phyloP scores from a whole-genome alignment of 805 yeast species.

The Priceomyces medius region DNA sequence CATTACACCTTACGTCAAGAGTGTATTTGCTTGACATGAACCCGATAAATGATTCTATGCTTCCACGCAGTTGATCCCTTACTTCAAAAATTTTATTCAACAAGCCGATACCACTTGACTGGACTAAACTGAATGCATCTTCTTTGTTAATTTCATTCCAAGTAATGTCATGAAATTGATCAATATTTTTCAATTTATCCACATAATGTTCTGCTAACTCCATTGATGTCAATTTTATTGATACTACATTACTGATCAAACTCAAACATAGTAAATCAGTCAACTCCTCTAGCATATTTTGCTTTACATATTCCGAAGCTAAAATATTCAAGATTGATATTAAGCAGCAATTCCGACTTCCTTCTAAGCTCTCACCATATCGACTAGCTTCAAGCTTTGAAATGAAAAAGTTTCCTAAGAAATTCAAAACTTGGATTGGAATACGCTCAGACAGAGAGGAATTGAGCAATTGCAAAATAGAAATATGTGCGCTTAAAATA shows the following conservation, averaged over 20 bases:
- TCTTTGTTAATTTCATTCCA: neutral
- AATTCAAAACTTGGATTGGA: slow-evolving; percentile 10
- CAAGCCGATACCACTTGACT: neutral
- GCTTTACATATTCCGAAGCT: slow-evolving; percentile 15
- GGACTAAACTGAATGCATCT: neutral
- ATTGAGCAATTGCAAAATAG: slow-evolving; percentile 10
- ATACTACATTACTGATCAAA: slow-evolving; percentile 34
- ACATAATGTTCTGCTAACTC: slow-evolving; percentile 16
- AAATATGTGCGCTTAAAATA: slow-evolving; percentile 33
- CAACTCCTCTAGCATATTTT: slow-evolving; percentile 16
- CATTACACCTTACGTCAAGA: neutral
- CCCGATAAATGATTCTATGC: neutral
- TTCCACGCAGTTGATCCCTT: neutral
- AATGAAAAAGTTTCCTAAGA: slow-evolving; percentile 37
- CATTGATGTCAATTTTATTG: slow-evolving; percentile 46
- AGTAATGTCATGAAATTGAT: neutral
- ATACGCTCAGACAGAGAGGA: slow-evolving; percentile 5
- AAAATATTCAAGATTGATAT: slow-evolving; percentile 30
- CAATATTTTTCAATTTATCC: neutral
- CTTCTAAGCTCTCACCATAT: slow-evolving; percentile 33
- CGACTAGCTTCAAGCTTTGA: slow-evolving; percentile 18
- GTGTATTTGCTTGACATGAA: neutral
- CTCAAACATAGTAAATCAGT: slow-evolving; percentile 30
- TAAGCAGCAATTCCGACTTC: slow-evolving; percentile 50
- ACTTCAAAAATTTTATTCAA: neutral